These are phyloP conservation scores for Hibiscus trionum DNA, from an alignment of 345 rosid species.

Conservation along the genomic window DNA sequence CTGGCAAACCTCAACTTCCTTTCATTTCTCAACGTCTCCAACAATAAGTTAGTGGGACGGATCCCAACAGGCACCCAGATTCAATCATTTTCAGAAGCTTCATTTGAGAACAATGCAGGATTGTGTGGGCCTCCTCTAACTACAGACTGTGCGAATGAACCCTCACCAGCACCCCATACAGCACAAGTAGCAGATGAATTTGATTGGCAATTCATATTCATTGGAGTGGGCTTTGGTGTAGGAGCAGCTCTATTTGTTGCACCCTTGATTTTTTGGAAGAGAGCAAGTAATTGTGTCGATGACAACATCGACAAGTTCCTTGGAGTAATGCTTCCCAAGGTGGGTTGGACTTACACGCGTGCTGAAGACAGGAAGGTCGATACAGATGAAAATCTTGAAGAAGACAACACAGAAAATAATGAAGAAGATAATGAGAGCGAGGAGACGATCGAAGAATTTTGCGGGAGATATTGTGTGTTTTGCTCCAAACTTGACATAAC, in stretches of 20 bases:
- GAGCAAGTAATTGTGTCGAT: conserved; percentile 21
- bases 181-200: conserved; percentile 4
- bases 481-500: conserved; percentile 54
- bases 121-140: conserved; percentile 24
- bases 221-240: conserved; percentile 41
- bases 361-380: conserved; percentile 17
- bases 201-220: conserved; percentile 39
- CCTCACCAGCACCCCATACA: background rate
- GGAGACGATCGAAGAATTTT: conserved; percentile 6
- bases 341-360: conserved; percentile 35
- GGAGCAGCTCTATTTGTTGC: conserved; percentile 43
- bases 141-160: background rate
- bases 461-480: conserved; percentile 46
- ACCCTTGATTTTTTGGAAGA: conserved; percentile 27
- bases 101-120: conserved; percentile 20
- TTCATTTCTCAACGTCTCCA: background rate
- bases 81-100: background rate
- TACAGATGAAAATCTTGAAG: conserved; percentile 10
- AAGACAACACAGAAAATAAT: conserved; percentile 16
- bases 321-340: conserved; percentile 30
- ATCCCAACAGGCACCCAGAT: background rate
- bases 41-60: background rate
- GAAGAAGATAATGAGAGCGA: background rate
- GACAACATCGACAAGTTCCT: conserved; percentile 34
- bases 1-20: background rate